A percentile compares a stretch with the other conserved stretches of the same genome.
Conservation (phyloP, 352 stramenopile species). For the Elongisporangium prolatum region DNA sequence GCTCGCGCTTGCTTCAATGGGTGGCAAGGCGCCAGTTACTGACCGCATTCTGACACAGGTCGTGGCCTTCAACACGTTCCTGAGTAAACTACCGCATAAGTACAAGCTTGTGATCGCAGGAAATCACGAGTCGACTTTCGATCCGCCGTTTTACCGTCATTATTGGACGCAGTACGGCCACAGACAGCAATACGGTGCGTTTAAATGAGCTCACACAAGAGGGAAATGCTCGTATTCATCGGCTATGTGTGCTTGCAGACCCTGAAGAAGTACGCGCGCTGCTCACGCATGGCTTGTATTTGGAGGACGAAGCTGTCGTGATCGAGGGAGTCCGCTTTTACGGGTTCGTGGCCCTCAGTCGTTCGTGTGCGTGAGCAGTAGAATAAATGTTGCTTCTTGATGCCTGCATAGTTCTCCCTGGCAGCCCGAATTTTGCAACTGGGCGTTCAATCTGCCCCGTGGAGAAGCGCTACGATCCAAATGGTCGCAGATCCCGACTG, state of each 20-base stretch:
- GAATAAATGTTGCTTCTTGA: background rate
- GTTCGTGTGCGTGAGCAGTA: background rate
- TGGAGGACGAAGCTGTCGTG: conserved; percentile 68
- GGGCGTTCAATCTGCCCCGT: conserved; percentile 71
- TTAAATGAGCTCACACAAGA: background rate
- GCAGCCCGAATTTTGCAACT: conserved; percentile 84
- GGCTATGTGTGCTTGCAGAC: conserved; percentile 16
- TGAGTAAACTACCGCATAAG: conserved; percentile 56
- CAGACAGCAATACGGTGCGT: conserved; percentile 41
- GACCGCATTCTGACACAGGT: conserved; percentile 7
- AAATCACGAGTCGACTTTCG: conserved; percentile 84
- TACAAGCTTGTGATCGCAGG: conserved; percentile 80
- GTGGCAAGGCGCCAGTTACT: background rate
- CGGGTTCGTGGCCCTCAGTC: conserved; percentile 20
- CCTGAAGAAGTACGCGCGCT: conserved; percentile 60
- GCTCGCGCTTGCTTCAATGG: background rate
- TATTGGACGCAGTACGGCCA: conserved; percentile 78
- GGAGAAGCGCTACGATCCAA: conserved; percentile 31
- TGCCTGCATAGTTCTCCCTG: conserved; percentile 41
- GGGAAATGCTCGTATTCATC: background rate
- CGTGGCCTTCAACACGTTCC: conserved; percentile 65
- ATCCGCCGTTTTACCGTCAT: conserved; percentile 55
- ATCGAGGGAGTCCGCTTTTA: conserved; percentile 78
- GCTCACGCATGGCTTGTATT: conserved; percentile 72
- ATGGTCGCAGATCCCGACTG: conserved; percentile 46